phyloP scores from a whole-genome alignment of 2,329 filamentous ascomycete species.

The Arthrobotrys sinensis region DNA sequence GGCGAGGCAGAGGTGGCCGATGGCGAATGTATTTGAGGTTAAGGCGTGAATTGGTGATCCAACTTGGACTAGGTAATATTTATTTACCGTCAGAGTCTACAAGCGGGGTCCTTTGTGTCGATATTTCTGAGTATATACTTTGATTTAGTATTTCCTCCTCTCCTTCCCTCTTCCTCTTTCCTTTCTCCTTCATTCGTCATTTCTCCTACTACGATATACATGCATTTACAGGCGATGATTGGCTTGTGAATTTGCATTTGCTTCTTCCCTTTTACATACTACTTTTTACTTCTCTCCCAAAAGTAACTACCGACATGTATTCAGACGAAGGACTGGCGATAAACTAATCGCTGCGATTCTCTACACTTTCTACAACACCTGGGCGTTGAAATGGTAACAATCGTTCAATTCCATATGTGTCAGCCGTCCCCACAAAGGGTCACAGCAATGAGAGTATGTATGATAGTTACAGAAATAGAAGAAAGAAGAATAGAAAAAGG shows the following conservation, averaged over 20 bases:
- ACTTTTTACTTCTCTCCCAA: neutral
- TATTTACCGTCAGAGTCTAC: neutral
- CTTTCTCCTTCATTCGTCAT: neutral
- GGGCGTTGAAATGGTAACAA: neutral
- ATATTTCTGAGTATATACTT: slow-evolving; percentile 47
- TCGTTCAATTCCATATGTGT: slow-evolving; percentile 4
- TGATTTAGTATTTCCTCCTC: slow-evolving; percentile 4
- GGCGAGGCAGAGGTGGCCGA: slow-evolving; percentile 72
- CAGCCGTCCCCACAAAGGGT: slow-evolving; percentile 10
- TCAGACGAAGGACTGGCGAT: neutral
- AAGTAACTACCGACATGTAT: neutral
- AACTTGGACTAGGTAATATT: neutral
- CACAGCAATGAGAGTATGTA: slow-evolving; percentile 10
- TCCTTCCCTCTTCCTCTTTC: neutral
- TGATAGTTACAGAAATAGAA: slow-evolving; percentile 4
- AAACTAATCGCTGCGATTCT: neutral
- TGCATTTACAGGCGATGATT: neutral
- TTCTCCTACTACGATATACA: neutral
- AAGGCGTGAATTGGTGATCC: slow-evolving; percentile 36
- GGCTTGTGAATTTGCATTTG: slow-evolving; percentile 7
- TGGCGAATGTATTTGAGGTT: slow-evolving; percentile 68
- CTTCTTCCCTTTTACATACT: slow-evolving; percentile 1
- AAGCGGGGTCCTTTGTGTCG: neutral
- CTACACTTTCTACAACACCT: neutral
- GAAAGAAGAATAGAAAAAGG: neutral